Evolutionary conservation across 305 asterid genomes (phyloP).

Genomic region (Rubia peregrina): DNA sequence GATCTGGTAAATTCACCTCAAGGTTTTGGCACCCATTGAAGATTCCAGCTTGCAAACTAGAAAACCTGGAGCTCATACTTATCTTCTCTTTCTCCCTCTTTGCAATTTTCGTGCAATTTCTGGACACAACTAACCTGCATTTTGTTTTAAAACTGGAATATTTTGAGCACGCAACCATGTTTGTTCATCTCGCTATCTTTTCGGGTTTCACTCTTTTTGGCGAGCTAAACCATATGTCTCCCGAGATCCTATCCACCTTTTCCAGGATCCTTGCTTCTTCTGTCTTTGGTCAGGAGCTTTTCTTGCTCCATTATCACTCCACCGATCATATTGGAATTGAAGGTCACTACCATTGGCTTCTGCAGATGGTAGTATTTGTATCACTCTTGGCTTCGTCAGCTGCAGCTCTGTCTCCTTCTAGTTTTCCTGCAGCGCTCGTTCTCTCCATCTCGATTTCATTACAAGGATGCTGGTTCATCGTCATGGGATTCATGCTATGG

Average conservation of each 20-base stretch:
- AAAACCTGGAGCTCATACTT: conserved; percentile 51
- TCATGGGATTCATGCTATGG: conserved; percentile 73
- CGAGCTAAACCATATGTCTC: conserved; percentile 29
- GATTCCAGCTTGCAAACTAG: conserved; percentile 30
- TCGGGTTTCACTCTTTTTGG: conserved; percentile 48
- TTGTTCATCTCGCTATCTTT: conserved; percentile 51
- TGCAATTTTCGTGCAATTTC: conserved; percentile 44
- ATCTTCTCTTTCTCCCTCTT: conserved; percentile 46
- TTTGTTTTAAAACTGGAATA: conserved; percentile 50
- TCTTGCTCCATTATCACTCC: conserved; percentile 76
- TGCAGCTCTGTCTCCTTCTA: conserved; percentile 35
- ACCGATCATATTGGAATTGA: conserved; percentile 68
- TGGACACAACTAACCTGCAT: conserved; percentile 39
- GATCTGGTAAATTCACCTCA: conserved; percentile 43
- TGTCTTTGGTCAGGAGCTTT: conserved; percentile 63
- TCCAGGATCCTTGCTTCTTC: conserved; percentile 61
- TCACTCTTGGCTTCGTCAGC: conserved; percentile 52
- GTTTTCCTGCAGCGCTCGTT: conserved; percentile 49
- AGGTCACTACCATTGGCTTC: conserved; percentile 84
- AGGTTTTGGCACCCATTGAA: conserved; percentile 62
- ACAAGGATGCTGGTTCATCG: conserved; percentile 70
- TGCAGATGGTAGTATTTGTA: conserved; percentile 56
- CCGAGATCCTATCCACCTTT: conserved; percentile 34
- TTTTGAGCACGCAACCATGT: conserved; percentile 68
- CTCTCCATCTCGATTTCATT: conserved; percentile 51